Base-by-base conservation (phyloP, 495 filamentous ascomycete genomes). In the Trichoderma gamsii region DNA sequence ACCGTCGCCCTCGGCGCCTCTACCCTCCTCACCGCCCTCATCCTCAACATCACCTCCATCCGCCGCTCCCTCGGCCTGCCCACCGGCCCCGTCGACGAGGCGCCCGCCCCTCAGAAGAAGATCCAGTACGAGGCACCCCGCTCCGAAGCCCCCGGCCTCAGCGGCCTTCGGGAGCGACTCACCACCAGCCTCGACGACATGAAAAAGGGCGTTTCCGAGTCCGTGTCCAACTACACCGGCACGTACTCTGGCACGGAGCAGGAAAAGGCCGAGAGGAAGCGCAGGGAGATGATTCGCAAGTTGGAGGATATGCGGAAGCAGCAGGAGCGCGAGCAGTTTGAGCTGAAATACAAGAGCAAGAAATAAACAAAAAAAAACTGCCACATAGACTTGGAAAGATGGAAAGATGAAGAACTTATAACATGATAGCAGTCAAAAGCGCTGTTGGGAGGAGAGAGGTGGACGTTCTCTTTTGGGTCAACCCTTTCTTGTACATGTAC, bases 1-100 rank as follows among this genome's bases (percentile, higher is more conserved):
- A 90, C 93, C 72, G 77, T 92, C 56, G 91, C 89, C 76, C 93
- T 99, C 78, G 72, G 84, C 56, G 66, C 80, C 25, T 81, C 86
- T 1, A 83, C 86, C 65, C 0, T 83, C 0, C 76, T 91, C 38
- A 46, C 65, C 4, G 84, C 86, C 18, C 70, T 85, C 32, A 59
- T 76, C 13, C 92, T 96, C 76, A 74, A 85, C 1, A 71, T 75
- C n/a, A 21, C 87, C 1, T 79, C 92, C 64, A 79, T 84, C 69
- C 82, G 90, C 12, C 71, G 74, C 2, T 73, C 72, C 66, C 70
- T 85, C 23, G 82, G 83, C 41, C 76, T 92, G 32, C 70, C 69
- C 29, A 8, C 4, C 35, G 63, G 35, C 63, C 63, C 35, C 21
- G 63, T 23, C 35, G 63, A 65, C 35, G 63, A 41, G 32, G 21